Percentiles rank a stretch among this genome's conserved stretches.
phyloP scores from a whole-genome alignment of 208 protist species.

The Crithidia acanthocephali region DNA sequence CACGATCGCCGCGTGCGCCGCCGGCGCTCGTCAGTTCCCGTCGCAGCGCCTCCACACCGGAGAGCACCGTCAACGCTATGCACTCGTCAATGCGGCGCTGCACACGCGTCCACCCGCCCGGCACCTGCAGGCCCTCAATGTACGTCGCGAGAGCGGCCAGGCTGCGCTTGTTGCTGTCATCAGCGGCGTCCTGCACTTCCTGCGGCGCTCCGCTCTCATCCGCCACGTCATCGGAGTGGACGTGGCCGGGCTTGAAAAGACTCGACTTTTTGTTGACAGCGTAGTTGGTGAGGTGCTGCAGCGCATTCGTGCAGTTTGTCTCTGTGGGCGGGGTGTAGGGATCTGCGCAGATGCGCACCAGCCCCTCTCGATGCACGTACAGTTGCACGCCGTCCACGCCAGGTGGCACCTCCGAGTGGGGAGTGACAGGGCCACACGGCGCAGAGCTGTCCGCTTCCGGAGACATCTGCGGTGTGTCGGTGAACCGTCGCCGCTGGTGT shows the following conservation, averaged over 20 bases:
- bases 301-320: conserved; percentile 49
- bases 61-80: conserved; percentile 87
- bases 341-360: conserved; percentile 93
- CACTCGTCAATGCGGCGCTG: conserved; percentile 65
- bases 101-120: conserved; percentile 53
- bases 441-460: background rate
- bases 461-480: background rate
- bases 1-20: conserved; percentile 43
- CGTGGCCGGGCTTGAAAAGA: conserved; percentile 26
- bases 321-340: conserved; percentile 65
- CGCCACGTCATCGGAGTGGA: background rate
- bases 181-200: background rate
- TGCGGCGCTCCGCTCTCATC: background rate
- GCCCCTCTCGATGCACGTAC: conserved; percentile 86
- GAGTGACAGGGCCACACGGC: background rate
- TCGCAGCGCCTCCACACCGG: conserved; percentile 72
- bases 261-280: conserved; percentile 75
- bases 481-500: background rate
- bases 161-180: conserved; percentile 28
- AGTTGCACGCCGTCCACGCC: conserved; percentile 68
- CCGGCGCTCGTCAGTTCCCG: conserved; percentile 75
- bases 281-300: conserved; percentile 91
- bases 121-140: conserved; percentile 16
- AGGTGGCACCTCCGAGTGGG: conserved; percentile 18
- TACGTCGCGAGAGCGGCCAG: conserved; percentile 31